Evolutionary conservation across 768 basidiomycete species (phyloP), one percentile per base, ranked within the genome.

Genomic region (Lactarius hatsudake): DNA sequence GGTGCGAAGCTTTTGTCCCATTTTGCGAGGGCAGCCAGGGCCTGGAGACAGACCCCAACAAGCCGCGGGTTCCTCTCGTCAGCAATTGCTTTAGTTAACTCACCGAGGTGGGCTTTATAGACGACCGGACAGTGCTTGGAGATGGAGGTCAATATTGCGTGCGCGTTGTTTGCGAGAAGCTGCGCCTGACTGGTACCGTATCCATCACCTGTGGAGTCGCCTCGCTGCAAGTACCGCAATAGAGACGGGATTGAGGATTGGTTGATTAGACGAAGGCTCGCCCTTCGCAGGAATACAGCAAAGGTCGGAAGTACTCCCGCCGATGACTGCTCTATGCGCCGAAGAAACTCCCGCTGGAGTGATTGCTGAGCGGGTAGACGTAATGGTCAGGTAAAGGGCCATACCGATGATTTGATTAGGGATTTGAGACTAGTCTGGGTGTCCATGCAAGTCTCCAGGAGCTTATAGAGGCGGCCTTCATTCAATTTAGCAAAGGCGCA

Each of bases 201-300:
- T 26, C 79, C 76, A 63, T 81, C 73, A n/a, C 66, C 69, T 38
- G 66, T 71, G 57, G 40, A 45, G 51, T 68, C 71, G 15, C 79
- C 80, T 64, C 82, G 86, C 61, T 85, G 84, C 6, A 89, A 72
- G 30, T 87, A 85, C 70, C 88, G 87, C 71, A 98, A 77, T 28
- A 98, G 82, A 0, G 87, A 87, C 1, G 95, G 87, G 20, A 98
- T 83, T 0, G 90, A 91, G 0, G 96, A 94, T 60, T 89, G 87
- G 74, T 96, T 97, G 74, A 96, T 71, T 71, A 95, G 81, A 58
- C 87, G 85, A 59, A 90, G 84, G 59, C 84, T 86, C 5, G 85
- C 85, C 20, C 87, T 85, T 38, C 89, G 90, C 48, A 96, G 78
- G 70, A 98, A 77, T 48, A 78, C 78, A 1, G 82, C 77, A 82